Base-by-base conservation (phyloP, 192 early-diverging fungal genomes). In the Backusella westeae region DNA sequence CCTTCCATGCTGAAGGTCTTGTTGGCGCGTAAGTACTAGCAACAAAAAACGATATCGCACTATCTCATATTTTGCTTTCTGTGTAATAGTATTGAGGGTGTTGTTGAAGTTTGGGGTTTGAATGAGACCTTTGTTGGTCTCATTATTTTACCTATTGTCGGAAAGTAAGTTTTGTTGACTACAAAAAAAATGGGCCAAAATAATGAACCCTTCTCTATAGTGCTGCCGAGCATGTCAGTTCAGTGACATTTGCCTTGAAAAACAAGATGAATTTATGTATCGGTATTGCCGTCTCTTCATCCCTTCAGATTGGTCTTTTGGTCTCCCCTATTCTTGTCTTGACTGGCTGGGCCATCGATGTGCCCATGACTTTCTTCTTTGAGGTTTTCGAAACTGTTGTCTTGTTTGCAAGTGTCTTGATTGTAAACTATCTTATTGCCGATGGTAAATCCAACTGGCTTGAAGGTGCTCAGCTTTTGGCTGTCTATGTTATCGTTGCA, bases 381-480 rank as follows among this genome's bases (percentile, higher is more conserved):
- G 87, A 90, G 34, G 83, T 86, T 4, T 93, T 96, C 78, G 93
- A 96, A 71, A 95, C 94, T 0, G 89, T 91, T 21, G 87, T 97
- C 0, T 76, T 97, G 41, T 96, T 98, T 82, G 82, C 94, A 42
- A 89, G 89, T 7, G 93, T 93, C 32, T 78, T 95, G 63, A 86
- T 95, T 34, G 90, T 92, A 42, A 93, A 93, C 81, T 93, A 93
- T 77, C 81, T 94, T 17, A 90, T 93, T 80, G 74, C 82, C 72
- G 96, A 98, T 80, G 97, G 97, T 17, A 80, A 92, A 65, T 93
- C 92, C 8, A 96, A 98, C 83, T 99, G 95, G 95, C 85, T 99
- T 17, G 95, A 96, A 81, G 97, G 97, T 9, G 87, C 87, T 52
- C 90, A 97, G 84, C 82, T 97, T 34, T 81, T 99, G 36, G 56